Evolutionary conservation across 2,329 filamentous ascomycete genomes (phyloP), one percentile per base, ranked within the genome.

Genomic region (Penicillium sp.): DNA sequence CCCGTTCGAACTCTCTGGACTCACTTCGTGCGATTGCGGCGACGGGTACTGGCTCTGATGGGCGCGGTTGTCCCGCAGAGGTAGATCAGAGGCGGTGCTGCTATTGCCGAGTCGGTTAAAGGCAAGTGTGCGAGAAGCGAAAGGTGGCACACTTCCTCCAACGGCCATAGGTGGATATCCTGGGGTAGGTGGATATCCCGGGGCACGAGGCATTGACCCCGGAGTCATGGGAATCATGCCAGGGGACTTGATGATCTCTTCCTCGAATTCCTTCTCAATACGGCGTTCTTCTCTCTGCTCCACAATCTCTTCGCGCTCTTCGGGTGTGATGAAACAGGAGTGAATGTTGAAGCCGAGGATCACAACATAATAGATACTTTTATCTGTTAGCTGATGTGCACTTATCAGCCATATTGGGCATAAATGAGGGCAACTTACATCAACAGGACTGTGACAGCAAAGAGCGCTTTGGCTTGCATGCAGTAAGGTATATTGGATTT

Each of bases 381-480:
- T 18, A 21, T 10, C 1, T 42, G 52, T 71, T 50, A 64, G 58
- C 16, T 31, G 5, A 7, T 43, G 5, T 24, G 34, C 39, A 32
- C 45, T 43, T 45, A 36, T 39, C 38, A 13, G 31, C 36, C 34
- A 27, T 46, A 39, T 21, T 45, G n/a, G n/a, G 18, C 21, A n/a
- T 10, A 6, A n/a, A 22, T 31, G 27, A 40, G 16, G 16, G 42
- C 40, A 27, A 45, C 55, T 45, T 74, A 86, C 82, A 82, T 72
- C 69, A 85, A 77, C 24, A 85, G 69, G 47, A 83, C 73, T 3
- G 79, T 83, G 18, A 85, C 75, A 1, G 78, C 83, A 63, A 86
- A 86, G 3, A 78, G 72, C 6, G 77, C 75, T 64, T 86, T 84
- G 4, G 84, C 83, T 70, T 87, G 85, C 70, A 79, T 71, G 67